These are phyloP conservation scores for Paulownia fortunei DNA, from an alignment of 257 asterid genomes.

Conservation along the genomic window DNA sequence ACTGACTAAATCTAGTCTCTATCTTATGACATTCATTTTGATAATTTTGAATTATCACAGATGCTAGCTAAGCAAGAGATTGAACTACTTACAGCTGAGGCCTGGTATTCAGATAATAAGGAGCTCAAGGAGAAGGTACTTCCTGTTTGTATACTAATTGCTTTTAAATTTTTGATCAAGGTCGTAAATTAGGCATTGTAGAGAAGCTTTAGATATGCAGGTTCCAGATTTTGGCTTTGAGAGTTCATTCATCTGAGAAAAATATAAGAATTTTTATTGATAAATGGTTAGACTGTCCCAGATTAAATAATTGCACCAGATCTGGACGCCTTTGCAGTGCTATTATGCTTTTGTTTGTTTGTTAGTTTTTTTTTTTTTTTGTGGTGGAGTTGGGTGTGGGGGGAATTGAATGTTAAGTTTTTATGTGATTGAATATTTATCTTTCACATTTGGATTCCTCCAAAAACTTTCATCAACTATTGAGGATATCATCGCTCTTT, in stretches of 20 bases:
- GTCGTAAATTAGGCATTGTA: background rate
- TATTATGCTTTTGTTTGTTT: too few relatives aligned
- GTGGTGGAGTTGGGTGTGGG: too few relatives aligned
- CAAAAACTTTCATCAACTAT: too few relatives aligned
- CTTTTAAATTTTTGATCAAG: background rate
- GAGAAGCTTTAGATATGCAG: background rate
- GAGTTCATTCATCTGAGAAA: background rate
- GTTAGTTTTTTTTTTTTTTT: too few relatives aligned
- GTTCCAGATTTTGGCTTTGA: background rate
- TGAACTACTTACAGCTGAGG: conserved; percentile 80
- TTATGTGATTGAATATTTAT: too few relatives aligned
- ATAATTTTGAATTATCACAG: conserved; percentile 45
- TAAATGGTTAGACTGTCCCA: background rate
- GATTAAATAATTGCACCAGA: too few relatives aligned
- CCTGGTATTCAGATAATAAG: conserved; percentile 72
- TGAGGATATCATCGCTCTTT: too few relatives aligned
- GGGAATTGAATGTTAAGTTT: too few relatives aligned
- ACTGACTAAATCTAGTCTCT: too few relatives aligned
- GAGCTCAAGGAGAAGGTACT: conserved; percentile 78
- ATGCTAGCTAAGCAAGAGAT: conserved; percentile 71
- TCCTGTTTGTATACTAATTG: conserved; percentile 16
- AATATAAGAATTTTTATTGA: background rate
- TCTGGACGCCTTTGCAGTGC: too few relatives aligned
- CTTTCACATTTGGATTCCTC: too few relatives aligned
- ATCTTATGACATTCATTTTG: conserved; percentile 15